A percentile compares a stretch with the other conserved stretches of the same genome.
Evolutionary conservation across 1,284 basidiomycete species (phyloP).

Genomic region (Ceratobasidium sp.): DNA sequence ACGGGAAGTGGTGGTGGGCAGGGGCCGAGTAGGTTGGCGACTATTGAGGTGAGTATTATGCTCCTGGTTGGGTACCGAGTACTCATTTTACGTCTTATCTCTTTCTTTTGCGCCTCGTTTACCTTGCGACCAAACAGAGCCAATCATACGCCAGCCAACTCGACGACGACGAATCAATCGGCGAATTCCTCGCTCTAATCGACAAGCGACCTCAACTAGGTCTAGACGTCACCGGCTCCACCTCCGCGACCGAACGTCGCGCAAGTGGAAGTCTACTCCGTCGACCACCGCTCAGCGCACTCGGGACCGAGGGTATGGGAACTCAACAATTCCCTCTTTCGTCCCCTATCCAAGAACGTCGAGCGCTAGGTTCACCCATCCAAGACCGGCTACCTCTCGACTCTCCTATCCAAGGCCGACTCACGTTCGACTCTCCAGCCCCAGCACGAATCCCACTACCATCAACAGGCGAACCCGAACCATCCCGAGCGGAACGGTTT

Average conservation of each 20-base stretch:
- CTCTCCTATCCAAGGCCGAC: constrained; percentile 13
- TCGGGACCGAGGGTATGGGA: not conserved
- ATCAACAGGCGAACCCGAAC: not conserved
- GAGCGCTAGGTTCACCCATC: no score
- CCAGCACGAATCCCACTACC: not conserved
- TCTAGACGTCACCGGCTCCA: not conserved
- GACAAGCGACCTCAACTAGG: constrained; percentile 35
- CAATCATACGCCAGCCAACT: constrained; percentile 35
- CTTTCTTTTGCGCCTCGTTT: not conserved
- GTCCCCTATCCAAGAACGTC: constrained; percentile 25
- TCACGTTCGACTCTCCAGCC: not conserved
- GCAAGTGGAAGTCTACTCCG: not conserved
- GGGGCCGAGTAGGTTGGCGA: constrained; percentile 3
- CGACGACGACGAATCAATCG: constrained; percentile 29
- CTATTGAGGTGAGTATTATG: constrained; percentile 38
- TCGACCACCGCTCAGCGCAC: not conserved
- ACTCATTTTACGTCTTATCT: not conserved
- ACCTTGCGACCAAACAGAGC: constrained; percentile 12
- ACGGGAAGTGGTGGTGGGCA: not conserved
- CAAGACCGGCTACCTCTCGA: constrained; percentile 8
- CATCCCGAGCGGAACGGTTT: constrained; percentile 30
- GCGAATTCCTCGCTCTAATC: constrained; percentile 13
- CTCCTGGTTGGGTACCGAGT: not conserved
- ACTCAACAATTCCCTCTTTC: constrained; percentile 26
- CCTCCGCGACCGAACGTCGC: not conserved